Conservation (phyloP, 202 grass and related monocot genomes). For the Setaria viridis region DNA sequence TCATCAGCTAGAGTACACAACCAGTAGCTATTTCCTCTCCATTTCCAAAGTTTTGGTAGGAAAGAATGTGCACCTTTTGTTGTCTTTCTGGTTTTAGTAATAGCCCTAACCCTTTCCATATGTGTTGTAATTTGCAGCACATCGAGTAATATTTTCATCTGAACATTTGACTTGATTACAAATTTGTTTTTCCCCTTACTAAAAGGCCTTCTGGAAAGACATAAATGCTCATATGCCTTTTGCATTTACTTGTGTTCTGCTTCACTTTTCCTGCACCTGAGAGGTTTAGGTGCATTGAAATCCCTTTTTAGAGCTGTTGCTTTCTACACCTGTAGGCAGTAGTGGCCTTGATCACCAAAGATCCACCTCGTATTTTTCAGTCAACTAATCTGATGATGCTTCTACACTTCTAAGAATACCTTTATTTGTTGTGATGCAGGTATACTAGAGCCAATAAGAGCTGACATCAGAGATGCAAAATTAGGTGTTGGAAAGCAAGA, state of each 20-base stretch:
- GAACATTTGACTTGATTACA: background rate
- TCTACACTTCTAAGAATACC: background rate
- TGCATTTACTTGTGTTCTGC: background rate
- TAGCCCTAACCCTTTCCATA: background rate
- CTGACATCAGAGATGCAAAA: slow-evolving; percentile 88
- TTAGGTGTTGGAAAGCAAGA: slow-evolving; percentile 96
- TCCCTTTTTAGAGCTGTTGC: background rate
- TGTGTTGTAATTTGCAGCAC: background rate
- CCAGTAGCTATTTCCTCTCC: background rate
- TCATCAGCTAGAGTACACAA: background rate
- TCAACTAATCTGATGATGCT: background rate
- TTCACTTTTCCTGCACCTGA: background rate
- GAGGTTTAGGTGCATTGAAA: background rate
- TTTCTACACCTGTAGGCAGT: background rate
- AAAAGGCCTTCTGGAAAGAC: background rate
- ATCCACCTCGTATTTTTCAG: background rate
- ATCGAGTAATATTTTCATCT: background rate
- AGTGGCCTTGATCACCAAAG: background rate
- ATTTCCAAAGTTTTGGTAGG: background rate
- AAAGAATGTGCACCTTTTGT: background rate
- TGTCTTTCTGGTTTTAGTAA: background rate
- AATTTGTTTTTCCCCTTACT: background rate
- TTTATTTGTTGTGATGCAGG: slow-evolving; percentile 52
- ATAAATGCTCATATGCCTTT: background rate
- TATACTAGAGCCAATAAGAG: slow-evolving; percentile 91